Conservation (phyloP, 1,284 basidiomycete species). For the Lentinula novae-zelandiae region DNA sequence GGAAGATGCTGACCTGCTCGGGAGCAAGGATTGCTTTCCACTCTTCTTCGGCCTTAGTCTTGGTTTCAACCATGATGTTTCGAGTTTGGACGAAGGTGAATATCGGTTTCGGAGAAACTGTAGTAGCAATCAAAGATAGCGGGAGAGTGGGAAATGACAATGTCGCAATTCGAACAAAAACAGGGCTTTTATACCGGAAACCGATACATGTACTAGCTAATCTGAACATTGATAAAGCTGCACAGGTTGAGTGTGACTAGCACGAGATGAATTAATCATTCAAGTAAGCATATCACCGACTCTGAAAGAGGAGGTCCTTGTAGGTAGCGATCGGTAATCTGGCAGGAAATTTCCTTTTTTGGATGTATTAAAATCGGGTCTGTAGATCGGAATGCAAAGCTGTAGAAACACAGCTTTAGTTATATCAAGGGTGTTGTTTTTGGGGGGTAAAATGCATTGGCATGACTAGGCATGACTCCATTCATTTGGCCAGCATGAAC, state of each 20-base stretch:
- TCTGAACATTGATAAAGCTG: conserved; percentile 4
- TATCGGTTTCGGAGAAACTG: neutral
- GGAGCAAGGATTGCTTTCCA: conserved; percentile 82
- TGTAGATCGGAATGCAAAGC: too few species aligned
- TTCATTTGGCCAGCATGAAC: too few species aligned
- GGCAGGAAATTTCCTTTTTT: too few species aligned
- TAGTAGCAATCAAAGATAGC: neutral
- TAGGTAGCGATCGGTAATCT: too few species aligned
- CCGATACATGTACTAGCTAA: neutral
- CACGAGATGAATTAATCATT: neutral
- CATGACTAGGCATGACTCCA: too few species aligned
- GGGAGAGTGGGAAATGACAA: neutral
- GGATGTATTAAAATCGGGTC: too few species aligned
- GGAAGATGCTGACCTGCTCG: conserved; percentile 63
- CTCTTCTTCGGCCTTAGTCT: conserved; percentile 71
- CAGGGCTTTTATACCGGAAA: conserved; percentile 2
- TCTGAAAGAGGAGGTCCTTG: too few species aligned
- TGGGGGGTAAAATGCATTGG: too few species aligned
- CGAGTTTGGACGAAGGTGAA: conserved; percentile 14
- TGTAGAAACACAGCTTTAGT: too few species aligned
- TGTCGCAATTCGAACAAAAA: neutral
- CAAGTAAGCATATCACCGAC: neutral
- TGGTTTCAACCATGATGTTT: conserved; percentile 28
- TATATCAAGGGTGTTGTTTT: too few species aligned
- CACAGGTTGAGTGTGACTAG: neutral